Evolutionary conservation across 306 rosid genomes (phyloP).

Genomic region (Parietaria judaica): DNA sequence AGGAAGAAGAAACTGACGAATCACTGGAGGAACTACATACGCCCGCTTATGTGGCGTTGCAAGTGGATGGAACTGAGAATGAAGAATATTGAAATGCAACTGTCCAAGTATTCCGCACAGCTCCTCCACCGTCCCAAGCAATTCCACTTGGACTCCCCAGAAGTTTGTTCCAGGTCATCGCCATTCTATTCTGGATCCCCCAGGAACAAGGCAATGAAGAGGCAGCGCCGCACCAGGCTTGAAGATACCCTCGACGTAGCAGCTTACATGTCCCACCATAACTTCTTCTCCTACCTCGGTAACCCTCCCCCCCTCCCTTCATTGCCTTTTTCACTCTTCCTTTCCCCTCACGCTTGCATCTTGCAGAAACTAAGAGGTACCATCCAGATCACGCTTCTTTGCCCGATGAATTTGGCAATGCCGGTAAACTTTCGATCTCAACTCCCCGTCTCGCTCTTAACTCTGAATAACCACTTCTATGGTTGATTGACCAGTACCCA

Average conservation of each 20-base stretch:
- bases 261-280: constrained; percentile 66
- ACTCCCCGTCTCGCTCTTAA: not conserved
- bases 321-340: constrained; percentile 12
- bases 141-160: no score
- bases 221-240: constrained; percentile 71
- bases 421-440: constrained; percentile 38
- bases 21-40: constrained; percentile 76
- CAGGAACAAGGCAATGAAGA: constrained; percentile 36
- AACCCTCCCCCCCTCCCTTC: no score
- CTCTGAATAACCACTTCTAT: not conserved
- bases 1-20: constrained; percentile 82
- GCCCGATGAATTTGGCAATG: constrained; percentile 47
- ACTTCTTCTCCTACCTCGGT: constrained; percentile 75
- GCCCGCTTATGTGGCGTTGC: constrained; percentile 86
- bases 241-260: constrained; percentile 61
- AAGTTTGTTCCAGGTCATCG: constrained; percentile 55
- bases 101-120: constrained; percentile 45
- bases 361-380: constrained; percentile 63
- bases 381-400: constrained; percentile 42
- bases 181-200: constrained; percentile 38
- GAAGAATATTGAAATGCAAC: constrained; percentile 57
- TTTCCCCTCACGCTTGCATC: constrained; percentile 12
- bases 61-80: constrained; percentile 83
- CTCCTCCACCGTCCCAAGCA: no score
- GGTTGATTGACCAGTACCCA: constrained; percentile 31